A percentile compares a stretch with the other conserved stretches of the same genome.
Conservation (phyloP, 495 filamentous ascomycete species). For the Chaetomium cochliodes region DNA sequence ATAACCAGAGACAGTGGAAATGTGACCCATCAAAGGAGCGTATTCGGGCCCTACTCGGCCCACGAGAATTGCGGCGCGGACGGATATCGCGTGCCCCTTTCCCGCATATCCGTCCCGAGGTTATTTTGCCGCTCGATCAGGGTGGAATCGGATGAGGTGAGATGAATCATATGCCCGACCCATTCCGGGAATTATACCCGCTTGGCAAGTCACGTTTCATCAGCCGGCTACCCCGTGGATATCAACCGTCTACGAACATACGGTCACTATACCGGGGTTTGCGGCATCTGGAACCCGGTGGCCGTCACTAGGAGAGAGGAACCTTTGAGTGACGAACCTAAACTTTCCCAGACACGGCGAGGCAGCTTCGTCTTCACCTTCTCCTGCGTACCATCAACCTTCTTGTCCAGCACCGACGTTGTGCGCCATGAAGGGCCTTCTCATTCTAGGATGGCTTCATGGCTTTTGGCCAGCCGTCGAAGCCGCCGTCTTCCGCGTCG, state of each 20-base stretch:
- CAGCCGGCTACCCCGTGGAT: not conserved
- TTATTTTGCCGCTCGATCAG: not conserved
- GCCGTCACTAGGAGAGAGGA: not conserved
- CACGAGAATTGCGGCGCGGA: not conserved
- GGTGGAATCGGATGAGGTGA: not conserved
- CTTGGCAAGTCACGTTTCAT: not conserved
- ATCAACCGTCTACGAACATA: not conserved
- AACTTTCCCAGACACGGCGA: not conserved
- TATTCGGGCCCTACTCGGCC: not conserved
- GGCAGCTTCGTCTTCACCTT: not conserved
- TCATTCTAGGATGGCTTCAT: slow-evolving; percentile 3
- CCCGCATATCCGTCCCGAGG: not conserved
- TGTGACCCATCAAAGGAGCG: not conserved
- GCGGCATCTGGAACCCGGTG: not conserved
- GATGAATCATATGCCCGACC: not conserved
- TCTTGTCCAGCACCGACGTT: not conserved
- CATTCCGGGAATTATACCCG: not conserved
- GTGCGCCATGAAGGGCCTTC: slow-evolving; percentile 6
- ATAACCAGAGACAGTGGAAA: not conserved
- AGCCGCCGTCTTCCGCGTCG: not conserved
- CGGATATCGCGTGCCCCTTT: not conserved
- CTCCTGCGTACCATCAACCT: not conserved
- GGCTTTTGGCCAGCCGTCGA: not conserved
- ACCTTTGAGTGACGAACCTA: not conserved
- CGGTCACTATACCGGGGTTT: not conserved